These are phyloP conservation scores for Chlorella sp. DNA, from an alignment of 139 green algal species.

Conservation along the genomic window DNA sequence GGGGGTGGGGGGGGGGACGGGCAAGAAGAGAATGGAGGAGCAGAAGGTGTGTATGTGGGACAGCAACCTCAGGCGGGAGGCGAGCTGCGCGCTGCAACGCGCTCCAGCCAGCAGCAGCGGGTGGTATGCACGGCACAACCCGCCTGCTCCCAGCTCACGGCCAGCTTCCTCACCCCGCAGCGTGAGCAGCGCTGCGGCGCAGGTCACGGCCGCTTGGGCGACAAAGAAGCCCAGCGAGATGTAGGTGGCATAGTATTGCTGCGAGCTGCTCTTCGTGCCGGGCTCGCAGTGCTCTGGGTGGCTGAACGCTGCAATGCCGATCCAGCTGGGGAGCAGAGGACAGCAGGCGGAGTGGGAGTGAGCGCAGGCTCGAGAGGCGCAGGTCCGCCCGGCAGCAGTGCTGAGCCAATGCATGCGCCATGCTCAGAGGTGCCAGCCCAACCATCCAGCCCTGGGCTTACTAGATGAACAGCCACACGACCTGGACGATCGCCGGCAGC, in stretches of 20 bases:
- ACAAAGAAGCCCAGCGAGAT: slow-evolving; percentile 4
- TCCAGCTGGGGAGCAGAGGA: not conserved
- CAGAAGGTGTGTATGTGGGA: no score
- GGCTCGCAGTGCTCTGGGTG: slow-evolving; percentile 3
- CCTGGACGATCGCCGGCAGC: slow-evolving; percentile 1
- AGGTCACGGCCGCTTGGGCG: not conserved
- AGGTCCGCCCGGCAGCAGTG: no score
- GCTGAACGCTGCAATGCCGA: slow-evolving; percentile 18
- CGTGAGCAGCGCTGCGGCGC: not conserved
- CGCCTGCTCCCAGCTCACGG: not conserved
- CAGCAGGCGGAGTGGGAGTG: no score
- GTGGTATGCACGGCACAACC: not conserved
- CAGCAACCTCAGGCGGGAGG: not conserved
- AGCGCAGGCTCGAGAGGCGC: no score
- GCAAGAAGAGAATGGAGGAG: no score
- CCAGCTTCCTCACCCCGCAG: slow-evolving; percentile 6
- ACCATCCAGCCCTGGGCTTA: no score
- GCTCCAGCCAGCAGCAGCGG: not conserved
- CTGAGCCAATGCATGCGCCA: no score
- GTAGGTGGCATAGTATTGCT: not conserved
- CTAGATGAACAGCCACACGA: slow-evolving; percentile 34
- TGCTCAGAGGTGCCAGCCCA: no score
- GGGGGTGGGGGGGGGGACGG: no score
- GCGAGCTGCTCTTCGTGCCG: not conserved
- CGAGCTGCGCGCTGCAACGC: not conserved